phyloP scores from a whole-genome alignment of 805 yeast genomes.

The Starmera dryadoides region DNA sequence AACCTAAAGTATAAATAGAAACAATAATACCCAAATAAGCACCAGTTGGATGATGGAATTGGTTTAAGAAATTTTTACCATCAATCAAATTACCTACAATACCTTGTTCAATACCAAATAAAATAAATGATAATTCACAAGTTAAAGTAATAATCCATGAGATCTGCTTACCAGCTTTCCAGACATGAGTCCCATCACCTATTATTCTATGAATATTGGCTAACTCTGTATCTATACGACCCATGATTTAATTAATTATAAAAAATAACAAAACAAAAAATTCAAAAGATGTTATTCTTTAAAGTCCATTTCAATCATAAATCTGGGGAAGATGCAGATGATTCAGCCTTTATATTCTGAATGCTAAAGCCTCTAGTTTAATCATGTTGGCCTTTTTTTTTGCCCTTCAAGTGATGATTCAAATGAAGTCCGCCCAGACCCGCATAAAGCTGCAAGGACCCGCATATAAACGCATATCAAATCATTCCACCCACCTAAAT shows the following conservation, averaged over 20 bases:
- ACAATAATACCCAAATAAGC: constrained; percentile 22
- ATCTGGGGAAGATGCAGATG: too few species aligned
- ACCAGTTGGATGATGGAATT: background rate
- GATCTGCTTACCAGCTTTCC: constrained; percentile 1
- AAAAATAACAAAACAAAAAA: too few species aligned
- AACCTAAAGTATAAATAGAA: constrained; percentile 17
- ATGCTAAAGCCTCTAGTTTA: too few species aligned
- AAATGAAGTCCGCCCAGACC: too few species aligned
- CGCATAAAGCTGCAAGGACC: too few species aligned
- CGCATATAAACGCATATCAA: too few species aligned
- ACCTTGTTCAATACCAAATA: constrained; percentile 1
- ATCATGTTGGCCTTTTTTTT: too few species aligned
- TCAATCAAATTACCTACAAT: background rate
- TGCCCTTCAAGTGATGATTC: too few species aligned
- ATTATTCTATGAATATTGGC: background rate
- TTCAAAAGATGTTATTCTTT: too few species aligned
- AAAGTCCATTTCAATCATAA: too few species aligned
- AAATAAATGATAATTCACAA: background rate
- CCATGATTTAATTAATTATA: background rate
- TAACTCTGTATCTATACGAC: background rate
- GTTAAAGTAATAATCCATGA: background rate
- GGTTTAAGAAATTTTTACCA: constrained; percentile 1
- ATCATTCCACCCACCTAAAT: too few species aligned
- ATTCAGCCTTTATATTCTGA: too few species aligned
- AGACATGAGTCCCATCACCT: background rate